Percentiles rank a stretch among this genome's conserved stretches.
phyloP scores from a whole-genome alignment of 352 stramenopile genomes.

The Saprolegnia parasitica region DNA sequence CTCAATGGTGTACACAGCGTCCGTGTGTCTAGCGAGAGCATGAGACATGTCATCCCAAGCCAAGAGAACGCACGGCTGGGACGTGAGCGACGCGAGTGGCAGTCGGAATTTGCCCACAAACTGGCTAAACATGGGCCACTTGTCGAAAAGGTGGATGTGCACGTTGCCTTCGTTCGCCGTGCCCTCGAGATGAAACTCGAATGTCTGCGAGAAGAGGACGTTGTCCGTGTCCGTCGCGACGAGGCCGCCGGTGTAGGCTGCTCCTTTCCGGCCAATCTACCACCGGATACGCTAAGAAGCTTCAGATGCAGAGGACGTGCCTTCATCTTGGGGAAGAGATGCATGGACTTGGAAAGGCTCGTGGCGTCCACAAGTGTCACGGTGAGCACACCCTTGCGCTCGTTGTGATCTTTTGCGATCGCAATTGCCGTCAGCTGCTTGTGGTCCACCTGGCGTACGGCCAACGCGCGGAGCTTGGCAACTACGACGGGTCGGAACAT shows the following conservation, averaged over 20 bases:
- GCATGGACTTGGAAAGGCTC: constrained; percentile 9
- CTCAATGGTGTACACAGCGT: constrained; percentile 12
- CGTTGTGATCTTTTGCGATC: constrained; percentile 17
- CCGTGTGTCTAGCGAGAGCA: neutral
- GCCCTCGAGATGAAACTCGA: constrained; percentile 18
- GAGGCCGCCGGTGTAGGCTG: constrained; percentile 19
- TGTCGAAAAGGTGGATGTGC: constrained; percentile 23
- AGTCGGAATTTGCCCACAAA: constrained; percentile 28
- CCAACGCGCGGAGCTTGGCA: constrained; percentile 17
- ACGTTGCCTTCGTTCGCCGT: constrained; percentile 21
- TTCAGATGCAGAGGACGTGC: neutral
- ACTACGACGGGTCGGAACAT: constrained; percentile 18
- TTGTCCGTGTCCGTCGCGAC: constrained; percentile 6
- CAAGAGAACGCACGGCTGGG: neutral
- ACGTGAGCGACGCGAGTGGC: neutral
- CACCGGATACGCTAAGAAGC: neutral
- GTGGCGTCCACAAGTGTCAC: constrained; percentile 17
- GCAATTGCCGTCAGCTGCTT: neutral
- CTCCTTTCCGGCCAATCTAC: constrained; percentile 24
- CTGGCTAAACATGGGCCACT: constrained; percentile 27
- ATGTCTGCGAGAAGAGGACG: constrained; percentile 10
- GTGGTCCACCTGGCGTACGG: constrained; percentile 8
- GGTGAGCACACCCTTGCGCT: constrained; percentile 17
- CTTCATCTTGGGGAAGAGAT: constrained; percentile 25
- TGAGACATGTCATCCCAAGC: neutral